These are phyloP conservation scores for Linnemannia schmuckeri DNA, from an alignment of 192 early-diverging fungal genomes.

Conservation along the genomic window DNA sequence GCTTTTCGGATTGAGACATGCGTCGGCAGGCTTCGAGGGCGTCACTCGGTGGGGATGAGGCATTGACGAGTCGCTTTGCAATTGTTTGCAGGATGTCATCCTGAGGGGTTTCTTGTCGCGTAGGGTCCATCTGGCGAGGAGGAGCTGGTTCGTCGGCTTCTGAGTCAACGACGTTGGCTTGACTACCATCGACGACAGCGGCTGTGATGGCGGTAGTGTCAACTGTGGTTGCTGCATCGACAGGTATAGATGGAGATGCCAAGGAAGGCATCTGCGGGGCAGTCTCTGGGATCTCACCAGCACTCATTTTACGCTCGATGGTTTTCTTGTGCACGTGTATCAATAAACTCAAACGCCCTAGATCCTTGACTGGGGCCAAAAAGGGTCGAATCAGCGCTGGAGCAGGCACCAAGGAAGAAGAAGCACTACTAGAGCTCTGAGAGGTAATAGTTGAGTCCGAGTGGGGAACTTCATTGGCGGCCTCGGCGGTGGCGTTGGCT, in stretches of 20 bases:
- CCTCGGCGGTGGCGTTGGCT: neutral
- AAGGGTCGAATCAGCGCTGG: neutral
- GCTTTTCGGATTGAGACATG: neutral
- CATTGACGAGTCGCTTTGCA: neutral
- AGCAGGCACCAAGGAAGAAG: neutral
- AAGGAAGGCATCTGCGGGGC: no score
- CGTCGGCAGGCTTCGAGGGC: neutral
- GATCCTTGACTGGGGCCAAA: neutral
- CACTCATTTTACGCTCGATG: no score
- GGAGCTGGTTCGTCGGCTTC: neutral
- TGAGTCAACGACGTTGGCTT: neutral
- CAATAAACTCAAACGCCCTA: neutral
- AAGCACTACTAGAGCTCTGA: neutral
- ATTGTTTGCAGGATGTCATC: neutral
- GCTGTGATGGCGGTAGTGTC: neutral
- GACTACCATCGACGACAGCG: neutral
- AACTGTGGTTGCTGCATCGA: no score
- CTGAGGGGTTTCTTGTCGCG: neutral
- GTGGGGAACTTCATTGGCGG: neutral
- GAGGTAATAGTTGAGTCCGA: neutral
- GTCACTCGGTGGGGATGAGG: neutral
- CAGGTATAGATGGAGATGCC: no score
- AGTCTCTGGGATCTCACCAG: no score
- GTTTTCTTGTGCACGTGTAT: neutral
- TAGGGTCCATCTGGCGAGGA: neutral